Conservation (phyloP, 129 eudicot species). For the carrot (Daucus carota) region DNA sequence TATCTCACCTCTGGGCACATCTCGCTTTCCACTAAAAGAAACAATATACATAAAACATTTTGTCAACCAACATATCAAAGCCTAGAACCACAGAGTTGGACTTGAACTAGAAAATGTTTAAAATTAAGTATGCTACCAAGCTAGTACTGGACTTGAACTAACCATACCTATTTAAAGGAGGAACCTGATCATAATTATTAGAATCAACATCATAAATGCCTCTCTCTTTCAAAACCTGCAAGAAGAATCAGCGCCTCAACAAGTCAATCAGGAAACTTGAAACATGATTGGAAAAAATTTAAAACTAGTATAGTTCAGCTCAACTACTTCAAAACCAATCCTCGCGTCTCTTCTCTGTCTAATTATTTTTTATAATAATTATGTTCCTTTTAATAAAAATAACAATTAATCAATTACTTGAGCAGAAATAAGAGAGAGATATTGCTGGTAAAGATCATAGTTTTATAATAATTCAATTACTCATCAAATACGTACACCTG, state of each 20-base stretch:
- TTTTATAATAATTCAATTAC: background rate
- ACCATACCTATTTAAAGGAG: slow-evolving; percentile 47
- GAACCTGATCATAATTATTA: slow-evolving; percentile 28
- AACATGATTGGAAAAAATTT: background rate
- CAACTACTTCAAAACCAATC: background rate
- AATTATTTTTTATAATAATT: background rate
- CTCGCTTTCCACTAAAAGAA: slow-evolving; percentile 47
- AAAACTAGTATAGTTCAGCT: background rate
- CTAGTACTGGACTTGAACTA: background rate
- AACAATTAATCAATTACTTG: background rate
- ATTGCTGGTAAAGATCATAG: background rate
- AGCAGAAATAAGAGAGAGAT: background rate
- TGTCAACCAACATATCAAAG: background rate
- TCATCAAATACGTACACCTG: background rate
- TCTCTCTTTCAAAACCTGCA: slow-evolving; percentile 78
- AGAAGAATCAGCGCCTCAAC: slow-evolving; percentile 11
- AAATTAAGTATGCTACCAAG: background rate
- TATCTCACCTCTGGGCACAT: slow-evolving; percentile 28
- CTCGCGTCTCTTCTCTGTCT: background rate
- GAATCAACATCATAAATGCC: slow-evolving; percentile 57
- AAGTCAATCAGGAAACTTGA: slow-evolving; percentile 7
- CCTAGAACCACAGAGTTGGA: background rate
- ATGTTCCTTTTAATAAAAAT: background rate
- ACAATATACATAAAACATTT: background rate
- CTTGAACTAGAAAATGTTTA: too few relatives aligned